Evolutionary conservation across 148 eudicot genomes (phyloP).

Genomic region (Nepenthes mirabilis): DNA sequence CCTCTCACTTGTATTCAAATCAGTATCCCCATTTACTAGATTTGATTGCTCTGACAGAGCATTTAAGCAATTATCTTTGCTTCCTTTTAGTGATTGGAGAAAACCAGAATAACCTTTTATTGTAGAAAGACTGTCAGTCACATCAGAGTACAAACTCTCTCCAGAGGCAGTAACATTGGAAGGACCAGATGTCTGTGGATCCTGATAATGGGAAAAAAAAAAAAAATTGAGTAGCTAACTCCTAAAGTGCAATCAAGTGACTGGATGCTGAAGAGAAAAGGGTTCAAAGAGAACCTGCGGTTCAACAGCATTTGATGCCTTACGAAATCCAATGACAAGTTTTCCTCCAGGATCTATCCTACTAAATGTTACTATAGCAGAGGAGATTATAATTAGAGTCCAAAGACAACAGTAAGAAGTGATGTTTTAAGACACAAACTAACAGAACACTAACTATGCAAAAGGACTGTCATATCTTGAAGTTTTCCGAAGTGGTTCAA

Average conservation of each 20-base stretch:
- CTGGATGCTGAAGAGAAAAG: background rate
- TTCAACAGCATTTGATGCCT: conserved; percentile 48
- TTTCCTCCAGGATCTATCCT: conserved; percentile 85
- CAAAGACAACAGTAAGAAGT: no score
- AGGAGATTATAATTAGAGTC: conserved; percentile 1
- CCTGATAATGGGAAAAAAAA: conserved; percentile 31
- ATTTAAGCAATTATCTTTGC: conserved; percentile 11
- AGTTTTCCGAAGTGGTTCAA: no score
- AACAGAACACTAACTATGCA: no score
- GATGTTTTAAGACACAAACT: no score
- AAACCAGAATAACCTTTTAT: conserved; percentile 25
- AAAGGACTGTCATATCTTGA: no score
- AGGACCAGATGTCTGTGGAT: conserved; percentile 28
- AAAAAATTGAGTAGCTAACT: conserved; percentile 4
- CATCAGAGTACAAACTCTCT: conserved; percentile 37
- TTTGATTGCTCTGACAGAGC: conserved; percentile 15
- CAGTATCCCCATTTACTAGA: conserved; percentile 16
- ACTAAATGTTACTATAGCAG: conserved; percentile 66
- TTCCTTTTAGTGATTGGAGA: conserved; percentile 9
- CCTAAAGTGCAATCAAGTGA: background rate
- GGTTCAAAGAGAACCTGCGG: conserved; percentile 37
- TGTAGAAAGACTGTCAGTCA: conserved; percentile 25
- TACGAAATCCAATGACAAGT: conserved; percentile 86
- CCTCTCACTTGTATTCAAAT: conserved; percentile 27
- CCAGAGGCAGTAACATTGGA: conserved; percentile 35